Evolutionary conservation across 2,329 filamentous ascomycete genomes (phyloP).

Genomic region (Grosmannia huntii): DNA sequence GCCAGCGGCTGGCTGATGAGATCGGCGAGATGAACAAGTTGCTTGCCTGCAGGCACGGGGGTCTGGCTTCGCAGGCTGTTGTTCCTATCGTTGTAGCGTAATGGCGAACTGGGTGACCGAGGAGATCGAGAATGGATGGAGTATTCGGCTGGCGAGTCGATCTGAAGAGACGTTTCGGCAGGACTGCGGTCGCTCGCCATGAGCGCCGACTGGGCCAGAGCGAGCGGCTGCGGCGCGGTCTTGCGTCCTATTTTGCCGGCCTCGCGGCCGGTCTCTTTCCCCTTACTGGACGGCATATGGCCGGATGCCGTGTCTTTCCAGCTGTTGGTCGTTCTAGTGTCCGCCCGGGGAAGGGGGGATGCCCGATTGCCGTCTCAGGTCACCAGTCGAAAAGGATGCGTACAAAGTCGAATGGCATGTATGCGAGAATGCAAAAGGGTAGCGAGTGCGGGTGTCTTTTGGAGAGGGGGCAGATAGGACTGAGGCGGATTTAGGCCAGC

Average conservation of each 20-base stretch:
- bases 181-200: constrained; percentile 21
- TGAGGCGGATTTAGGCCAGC: constrained; percentile 21
- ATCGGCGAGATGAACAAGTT: constrained; percentile 20
- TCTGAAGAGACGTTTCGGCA: constrained; percentile 20
- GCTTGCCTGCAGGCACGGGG: constrained; percentile 2
- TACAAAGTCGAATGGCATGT: background rate
- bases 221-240: constrained; percentile 44
- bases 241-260: constrained; percentile 40
- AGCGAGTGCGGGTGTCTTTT: background rate
- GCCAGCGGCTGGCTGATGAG: constrained; percentile 17
- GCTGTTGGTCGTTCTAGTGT: background rate
- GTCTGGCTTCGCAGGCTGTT: constrained; percentile 5
- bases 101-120: constrained; percentile 30
- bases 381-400: background rate
- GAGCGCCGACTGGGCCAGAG: constrained; percentile 30
- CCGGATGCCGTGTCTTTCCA: background rate
- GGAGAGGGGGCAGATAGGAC: background rate
- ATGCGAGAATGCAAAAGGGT: background rate
- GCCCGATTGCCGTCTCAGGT: background rate
- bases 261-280: background rate
- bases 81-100: constrained; percentile 28
- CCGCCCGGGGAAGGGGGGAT: background rate
- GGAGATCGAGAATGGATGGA: constrained; percentile 22
- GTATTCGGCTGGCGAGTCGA: constrained; percentile 24
- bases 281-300: background rate